These are phyloP conservation scores for Passiflora organensis DNA, from an alignment of 345 rosid species.

Conservation along the genomic window DNA sequence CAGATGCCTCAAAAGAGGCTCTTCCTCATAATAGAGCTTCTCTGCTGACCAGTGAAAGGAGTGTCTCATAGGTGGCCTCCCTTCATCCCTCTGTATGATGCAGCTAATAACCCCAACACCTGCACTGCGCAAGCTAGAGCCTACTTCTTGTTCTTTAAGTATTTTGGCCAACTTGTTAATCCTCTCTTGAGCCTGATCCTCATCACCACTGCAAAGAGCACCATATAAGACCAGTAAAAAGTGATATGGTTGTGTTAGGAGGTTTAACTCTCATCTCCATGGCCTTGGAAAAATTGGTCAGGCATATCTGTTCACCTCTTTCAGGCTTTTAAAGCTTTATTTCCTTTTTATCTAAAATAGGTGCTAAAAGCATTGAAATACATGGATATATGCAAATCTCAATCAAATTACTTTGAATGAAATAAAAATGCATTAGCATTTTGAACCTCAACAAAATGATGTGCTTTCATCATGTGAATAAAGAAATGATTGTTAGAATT, in stretches of 20 bases:
- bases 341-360: too few relatives aligned
- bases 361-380: too few relatives aligned
- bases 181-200: slow-evolving; percentile 99
- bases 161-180: slow-evolving; percentile 85
- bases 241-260: background rate
- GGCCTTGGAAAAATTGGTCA: too few relatives aligned
- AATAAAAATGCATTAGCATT: too few relatives aligned
- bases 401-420: background rate
- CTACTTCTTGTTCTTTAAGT: slow-evolving; percentile 78
- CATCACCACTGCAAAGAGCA: slow-evolving; percentile 79
- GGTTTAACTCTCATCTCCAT: background rate
- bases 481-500: background rate
- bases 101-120: slow-evolving; percentile 96
- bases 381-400: slow-evolving; percentile 1
- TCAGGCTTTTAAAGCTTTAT: too few relatives aligned
- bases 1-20: slow-evolving; percentile 86
- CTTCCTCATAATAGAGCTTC: slow-evolving; percentile 79
- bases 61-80: slow-evolving; percentile 96
- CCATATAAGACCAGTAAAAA: slow-evolving; percentile 17
- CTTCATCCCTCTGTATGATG: slow-evolving; percentile 98
- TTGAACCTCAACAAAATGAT: too few relatives aligned
- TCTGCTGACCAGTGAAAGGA: slow-evolving; percentile 91
- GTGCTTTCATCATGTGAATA: background rate
- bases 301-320: too few relatives aligned
- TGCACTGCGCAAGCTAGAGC: slow-evolving; percentile 60